phyloP scores from a whole-genome alignment of 2,329 filamentous ascomycete genomes.

The Penicillium sp. region DNA sequence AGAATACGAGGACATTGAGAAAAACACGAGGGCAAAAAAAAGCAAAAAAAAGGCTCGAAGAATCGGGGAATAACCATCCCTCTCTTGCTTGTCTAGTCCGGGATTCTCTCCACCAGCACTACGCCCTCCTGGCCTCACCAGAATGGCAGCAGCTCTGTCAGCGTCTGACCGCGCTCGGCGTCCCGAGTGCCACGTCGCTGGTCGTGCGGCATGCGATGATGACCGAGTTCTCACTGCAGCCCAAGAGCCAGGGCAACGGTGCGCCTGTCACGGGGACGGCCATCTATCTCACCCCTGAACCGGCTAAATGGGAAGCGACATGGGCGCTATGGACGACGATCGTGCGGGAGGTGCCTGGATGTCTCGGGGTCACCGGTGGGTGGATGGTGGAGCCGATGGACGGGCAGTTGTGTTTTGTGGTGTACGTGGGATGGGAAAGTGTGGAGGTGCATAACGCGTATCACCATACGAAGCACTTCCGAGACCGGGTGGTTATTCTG shows the following conservation, averaged over 20 bases:
- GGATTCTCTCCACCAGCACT: constrained; percentile 24
- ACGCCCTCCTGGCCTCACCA: constrained; percentile 24
- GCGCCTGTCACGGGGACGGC: constrained; percentile 35
- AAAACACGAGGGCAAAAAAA: constrained; percentile 1
- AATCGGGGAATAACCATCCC: background rate
- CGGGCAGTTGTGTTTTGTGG: constrained; percentile 31
- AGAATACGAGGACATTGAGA: background rate
- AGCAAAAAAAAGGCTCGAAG: background rate
- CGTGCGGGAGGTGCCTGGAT: constrained; percentile 31
- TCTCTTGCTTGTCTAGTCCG: constrained; percentile 15
- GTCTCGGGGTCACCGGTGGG: constrained; percentile 36
- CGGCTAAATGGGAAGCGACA: constrained; percentile 23
- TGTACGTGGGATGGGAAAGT: constrained; percentile 40
- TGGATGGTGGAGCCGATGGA: constrained; percentile 36
- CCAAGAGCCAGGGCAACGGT: constrained; percentile 20
- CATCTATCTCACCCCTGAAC: constrained; percentile 30
- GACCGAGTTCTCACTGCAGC: constrained; percentile 26
- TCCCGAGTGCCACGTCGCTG: constrained; percentile 21
- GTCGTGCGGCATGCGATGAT: constrained; percentile 25
- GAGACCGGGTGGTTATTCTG: constrained; percentile 30
- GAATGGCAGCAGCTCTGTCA: constrained; percentile 19
- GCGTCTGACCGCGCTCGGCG: constrained; percentile 9
- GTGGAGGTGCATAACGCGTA: constrained; percentile 37
- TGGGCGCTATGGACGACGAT: constrained; percentile 31
- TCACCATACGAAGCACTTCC: constrained; percentile 38